Base-by-base conservation (phyloP, 1,139 yeast species). In the Magnusiomyces magnusii region DNA sequence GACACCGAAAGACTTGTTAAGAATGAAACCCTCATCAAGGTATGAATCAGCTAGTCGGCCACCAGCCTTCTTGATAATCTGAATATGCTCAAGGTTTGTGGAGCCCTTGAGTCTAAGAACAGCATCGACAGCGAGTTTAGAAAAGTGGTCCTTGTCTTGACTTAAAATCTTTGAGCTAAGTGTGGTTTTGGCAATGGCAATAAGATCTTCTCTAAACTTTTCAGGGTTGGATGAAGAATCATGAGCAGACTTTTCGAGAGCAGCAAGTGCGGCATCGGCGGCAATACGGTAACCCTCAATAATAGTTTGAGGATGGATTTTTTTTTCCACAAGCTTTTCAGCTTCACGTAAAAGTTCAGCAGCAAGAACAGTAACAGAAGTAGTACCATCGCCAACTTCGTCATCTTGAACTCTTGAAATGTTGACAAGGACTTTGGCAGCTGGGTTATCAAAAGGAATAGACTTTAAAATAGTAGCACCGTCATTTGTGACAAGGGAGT, bases 301-400 rank as follows among this genome's bases (percentile, higher is more conserved):
- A 68, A 93, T 92, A 2, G 97, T 93, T 75, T 93, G 99, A 41
- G 99, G 99, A 74, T 95, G 99, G 62, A 93, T 93, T 72, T 87
- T 92, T 72, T 86, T 88, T 65, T 91, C 97, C 60, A 93, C 87
- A 65, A 93, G 81, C 71, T 86, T 86, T 75, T 95, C 99, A 41
- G 99, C 98, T 75, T 95, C 98, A 71, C 96, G 84, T 66, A 93
- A 80, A 62, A 93, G 79, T 74, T 93, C 99, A 17, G 97, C 93
- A 57, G 95, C 83, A 60, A 93, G 78, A 17, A 93, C 97, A 0
- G 98, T 91, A 41, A 93, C 99, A n/a, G 97, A 89, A 0, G 99
- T 93, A 53, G 99, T 93, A 65, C 99, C 99, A 73, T 93, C 99
- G 59, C 99, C 99, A 68, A 93, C 96, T 73, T 93, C 98, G 72